Conservation (phyloP, 148 eudicot genomes). For the Rhododendron ferrugineum region DNA sequence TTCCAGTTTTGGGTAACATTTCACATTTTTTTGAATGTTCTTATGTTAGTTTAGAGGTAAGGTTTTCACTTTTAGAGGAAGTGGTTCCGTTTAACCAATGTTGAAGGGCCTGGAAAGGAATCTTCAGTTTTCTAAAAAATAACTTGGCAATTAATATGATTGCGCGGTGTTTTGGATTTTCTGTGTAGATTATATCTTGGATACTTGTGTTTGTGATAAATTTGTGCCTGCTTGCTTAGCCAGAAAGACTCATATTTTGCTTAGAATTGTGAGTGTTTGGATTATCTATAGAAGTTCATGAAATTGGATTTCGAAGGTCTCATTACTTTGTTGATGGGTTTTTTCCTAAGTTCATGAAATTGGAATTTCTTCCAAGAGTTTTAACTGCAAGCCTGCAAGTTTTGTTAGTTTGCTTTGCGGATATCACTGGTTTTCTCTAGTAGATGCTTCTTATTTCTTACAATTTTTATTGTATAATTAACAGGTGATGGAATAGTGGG, state of each 20-base stretch:
- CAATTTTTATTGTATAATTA: not conserved
- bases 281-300: not conserved
- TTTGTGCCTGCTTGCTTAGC: not conserved
- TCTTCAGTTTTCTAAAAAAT: not conserved
- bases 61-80: not conserved
- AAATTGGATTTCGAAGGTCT: not conserved
- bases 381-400: not conserved
- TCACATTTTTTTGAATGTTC: not conserved
- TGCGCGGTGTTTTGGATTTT: not conserved
- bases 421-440: not conserved
- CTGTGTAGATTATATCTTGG: not conserved
- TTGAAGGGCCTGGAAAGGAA: not conserved
- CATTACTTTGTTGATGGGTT: not conserved
- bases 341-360: not conserved
- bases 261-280: not conserved
- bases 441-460: not conserved
- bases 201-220: not conserved
- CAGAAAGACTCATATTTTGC: not conserved
- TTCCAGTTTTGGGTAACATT: too few relatives aligned
- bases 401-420: not conserved
- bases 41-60: not conserved
- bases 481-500: constrained; percentile 12
- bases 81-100: not conserved
- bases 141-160: not conserved
- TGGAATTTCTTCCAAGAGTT: not conserved